Evolutionary conservation across 257 asterid species (phyloP).

Genomic region (Penstemon davidsonii): DNA sequence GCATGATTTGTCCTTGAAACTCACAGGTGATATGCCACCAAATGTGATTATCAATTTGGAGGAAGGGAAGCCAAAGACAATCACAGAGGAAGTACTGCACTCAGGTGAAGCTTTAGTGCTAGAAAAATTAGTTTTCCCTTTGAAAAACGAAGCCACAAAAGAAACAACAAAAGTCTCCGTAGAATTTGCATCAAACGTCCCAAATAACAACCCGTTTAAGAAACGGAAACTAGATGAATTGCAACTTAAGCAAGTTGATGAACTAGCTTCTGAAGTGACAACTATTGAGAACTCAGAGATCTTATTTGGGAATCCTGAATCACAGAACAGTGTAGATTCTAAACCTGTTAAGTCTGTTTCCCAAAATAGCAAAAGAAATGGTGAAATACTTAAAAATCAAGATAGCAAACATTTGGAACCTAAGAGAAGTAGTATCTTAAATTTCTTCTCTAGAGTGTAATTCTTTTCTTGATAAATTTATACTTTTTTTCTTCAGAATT

Average conservation of each 20-base stretch:
- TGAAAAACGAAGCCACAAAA: slow-evolving; percentile 26
- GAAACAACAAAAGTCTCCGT: slow-evolving; percentile 6
- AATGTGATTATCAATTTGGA: slow-evolving; percentile 22
- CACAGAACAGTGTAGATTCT: slow-evolving; percentile 53
- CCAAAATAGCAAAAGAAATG: slow-evolving; percentile 19
- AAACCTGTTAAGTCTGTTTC: slow-evolving; percentile 27
- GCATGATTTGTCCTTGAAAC: slow-evolving; percentile 11
- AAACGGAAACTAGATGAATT: slow-evolving; percentile 44
- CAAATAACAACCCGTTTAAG: slow-evolving; percentile 64
- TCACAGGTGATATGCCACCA: slow-evolving; percentile 34
- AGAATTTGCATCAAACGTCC: slow-evolving; percentile 31
- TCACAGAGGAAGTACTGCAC: slow-evolving; percentile 34
- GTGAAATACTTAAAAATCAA: slow-evolving; percentile 38
- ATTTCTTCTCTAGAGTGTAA: slow-evolving; percentile 64
- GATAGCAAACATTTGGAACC: slow-evolving; percentile 23
- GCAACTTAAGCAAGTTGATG: slow-evolving; percentile 30
- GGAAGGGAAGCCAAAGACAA: slow-evolving; percentile 29
- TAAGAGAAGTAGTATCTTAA: slow-evolving; percentile 49
- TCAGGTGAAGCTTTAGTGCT: slow-evolving; percentile 36
- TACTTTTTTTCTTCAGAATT: no score
- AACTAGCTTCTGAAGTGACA: slow-evolving; percentile 45
- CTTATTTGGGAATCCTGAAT: slow-evolving; percentile 33
- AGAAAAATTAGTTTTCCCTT: slow-evolving; percentile 41
- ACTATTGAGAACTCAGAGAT: slow-evolving; percentile 40
- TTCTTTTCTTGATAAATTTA: background rate